phyloP scores from a whole-genome alignment of 2,329 filamentous ascomycete genomes.

The Claviceps fusiformis region DNA sequence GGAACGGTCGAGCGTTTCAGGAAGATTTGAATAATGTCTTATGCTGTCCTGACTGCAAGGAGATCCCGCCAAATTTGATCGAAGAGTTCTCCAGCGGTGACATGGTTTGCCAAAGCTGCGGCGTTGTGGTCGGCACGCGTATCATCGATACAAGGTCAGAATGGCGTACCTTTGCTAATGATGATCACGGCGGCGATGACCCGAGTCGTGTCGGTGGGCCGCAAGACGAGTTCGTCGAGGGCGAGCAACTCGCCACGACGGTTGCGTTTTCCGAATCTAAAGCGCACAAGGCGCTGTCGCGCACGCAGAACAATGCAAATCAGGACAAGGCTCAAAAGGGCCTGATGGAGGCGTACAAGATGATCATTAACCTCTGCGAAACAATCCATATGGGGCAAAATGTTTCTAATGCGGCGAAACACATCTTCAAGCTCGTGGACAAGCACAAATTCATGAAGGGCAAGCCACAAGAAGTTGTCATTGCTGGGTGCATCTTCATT shows the following conservation, averaged over 20 bases:
- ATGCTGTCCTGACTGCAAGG: conserved; percentile 82
- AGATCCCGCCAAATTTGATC: conserved; percentile 79
- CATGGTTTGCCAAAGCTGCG: conserved; percentile 84
- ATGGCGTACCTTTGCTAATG: conserved; percentile 98
- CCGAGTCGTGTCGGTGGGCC: conserved; percentile 96
- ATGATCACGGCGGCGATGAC: conserved; percentile 92
- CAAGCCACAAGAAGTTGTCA: conserved; percentile 85
- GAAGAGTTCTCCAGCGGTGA: conserved; percentile 90
- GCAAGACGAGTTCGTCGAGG: conserved; percentile 78
- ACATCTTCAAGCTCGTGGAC: conserved; percentile 88
- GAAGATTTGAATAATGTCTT: conserved; percentile 80
- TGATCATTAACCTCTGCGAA: conserved; percentile 80
- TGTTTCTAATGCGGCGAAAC: conserved; percentile 80
- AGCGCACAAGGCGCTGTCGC: conserved; percentile 59
- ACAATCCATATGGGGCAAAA: conserved; percentile 67
- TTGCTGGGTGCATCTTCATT: conserved; percentile 95
- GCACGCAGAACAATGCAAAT: conserved; percentile 74
- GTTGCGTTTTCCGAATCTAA: conserved; percentile 73
- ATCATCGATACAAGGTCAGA: conserved; percentile 94
- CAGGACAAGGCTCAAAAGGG: conserved; percentile 74
- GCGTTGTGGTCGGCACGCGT: conserved; percentile 76
- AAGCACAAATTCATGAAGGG: conserved; percentile 91
- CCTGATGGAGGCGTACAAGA: conserved; percentile 72
- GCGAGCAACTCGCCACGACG: conserved; percentile 74
- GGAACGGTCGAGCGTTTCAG: conserved; percentile 26